phyloP scores from a whole-genome alignment of 352 stramenopile species.

The Phytophthora brassicae region DNA sequence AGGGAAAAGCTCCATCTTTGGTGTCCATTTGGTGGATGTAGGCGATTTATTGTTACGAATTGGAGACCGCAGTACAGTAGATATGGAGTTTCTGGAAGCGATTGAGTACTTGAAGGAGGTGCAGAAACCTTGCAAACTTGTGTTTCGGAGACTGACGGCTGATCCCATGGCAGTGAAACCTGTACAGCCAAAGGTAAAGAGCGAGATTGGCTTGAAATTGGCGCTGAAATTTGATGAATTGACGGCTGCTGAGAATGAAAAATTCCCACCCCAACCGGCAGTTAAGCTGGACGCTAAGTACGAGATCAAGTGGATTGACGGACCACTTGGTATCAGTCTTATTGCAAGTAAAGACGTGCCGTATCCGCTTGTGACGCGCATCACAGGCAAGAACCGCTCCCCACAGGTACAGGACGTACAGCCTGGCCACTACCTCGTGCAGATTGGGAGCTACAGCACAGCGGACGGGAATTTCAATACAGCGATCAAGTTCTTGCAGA shows the following conservation, averaged over 20 bases:
- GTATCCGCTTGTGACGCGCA: constrained; percentile 85
- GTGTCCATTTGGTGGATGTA: constrained; percentile 84
- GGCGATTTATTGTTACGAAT: constrained; percentile 81
- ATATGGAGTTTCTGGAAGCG: constrained; percentile 85
- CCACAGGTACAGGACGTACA: constrained; percentile 87
- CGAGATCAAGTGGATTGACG: constrained; percentile 87
- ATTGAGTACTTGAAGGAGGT: constrained; percentile 86
- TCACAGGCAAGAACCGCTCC: constrained; percentile 88
- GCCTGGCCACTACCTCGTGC: constrained; percentile 84
- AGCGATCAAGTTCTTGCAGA: constrained; percentile 89
- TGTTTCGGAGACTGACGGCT: constrained; percentile 66
- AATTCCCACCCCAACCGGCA: constrained; percentile 56
- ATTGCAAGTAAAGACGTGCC: constrained; percentile 87
- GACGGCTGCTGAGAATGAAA: constrained; percentile 66
- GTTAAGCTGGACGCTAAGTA: constrained; percentile 86
- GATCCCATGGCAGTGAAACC: constrained; percentile 82
- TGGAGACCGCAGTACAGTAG: constrained; percentile 58
- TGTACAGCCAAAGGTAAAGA: constrained; percentile 73
- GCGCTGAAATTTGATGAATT: constrained; percentile 81
- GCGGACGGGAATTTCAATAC: constrained; percentile 87
- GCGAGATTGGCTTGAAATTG: constrained; percentile 67
- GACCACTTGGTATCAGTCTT: constrained; percentile 82
- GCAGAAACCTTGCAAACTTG: constrained; percentile 71
- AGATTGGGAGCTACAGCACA: constrained; percentile 85
- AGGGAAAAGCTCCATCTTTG: constrained; percentile 81